Conservation (phyloP, 2,329 filamentous ascomycete species). For the Aspergillus texensis region DNA sequence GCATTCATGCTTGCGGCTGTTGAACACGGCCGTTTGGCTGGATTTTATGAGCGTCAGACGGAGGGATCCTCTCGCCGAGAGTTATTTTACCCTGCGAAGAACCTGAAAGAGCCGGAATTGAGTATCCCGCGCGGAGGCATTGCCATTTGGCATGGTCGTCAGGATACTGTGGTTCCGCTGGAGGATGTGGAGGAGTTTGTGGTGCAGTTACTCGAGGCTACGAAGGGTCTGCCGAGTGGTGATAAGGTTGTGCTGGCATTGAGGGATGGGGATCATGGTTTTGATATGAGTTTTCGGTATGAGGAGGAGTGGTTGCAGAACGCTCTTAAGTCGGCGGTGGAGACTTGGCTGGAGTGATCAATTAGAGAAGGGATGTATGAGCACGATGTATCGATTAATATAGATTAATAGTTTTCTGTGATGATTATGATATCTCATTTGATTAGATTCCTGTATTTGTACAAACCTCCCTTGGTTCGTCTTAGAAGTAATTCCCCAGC, state of each 20-base stretch:
- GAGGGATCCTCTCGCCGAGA: constrained; percentile 16
- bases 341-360: constrained; percentile 30
- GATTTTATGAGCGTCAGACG: constrained; percentile 24
- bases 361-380: background rate
- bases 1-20: constrained; percentile 23
- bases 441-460: too few species aligned
- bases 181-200: constrained; percentile 33
- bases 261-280: constrained; percentile 41
- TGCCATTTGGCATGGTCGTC: constrained; percentile 37
- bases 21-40: constrained; percentile 17
- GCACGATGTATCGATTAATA: background rate
- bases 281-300: constrained; percentile 29
- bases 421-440: too few species aligned
- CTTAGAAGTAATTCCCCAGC: too few species aligned
- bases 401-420: too few species aligned
- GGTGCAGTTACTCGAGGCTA: constrained; percentile 20
- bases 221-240: constrained; percentile 25
- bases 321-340: constrained; percentile 24
- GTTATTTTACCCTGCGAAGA: constrained; percentile 30
- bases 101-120: constrained; percentile 29
- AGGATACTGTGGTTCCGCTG: constrained; percentile 36
- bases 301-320: constrained; percentile 35
- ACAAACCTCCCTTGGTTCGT: too few species aligned
- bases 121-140: constrained; percentile 34
- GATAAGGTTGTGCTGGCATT: constrained; percentile 30